phyloP scores from a whole-genome alignment of 2,329 filamentous ascomycete genomes.

The Lojkania enalia region DNA sequence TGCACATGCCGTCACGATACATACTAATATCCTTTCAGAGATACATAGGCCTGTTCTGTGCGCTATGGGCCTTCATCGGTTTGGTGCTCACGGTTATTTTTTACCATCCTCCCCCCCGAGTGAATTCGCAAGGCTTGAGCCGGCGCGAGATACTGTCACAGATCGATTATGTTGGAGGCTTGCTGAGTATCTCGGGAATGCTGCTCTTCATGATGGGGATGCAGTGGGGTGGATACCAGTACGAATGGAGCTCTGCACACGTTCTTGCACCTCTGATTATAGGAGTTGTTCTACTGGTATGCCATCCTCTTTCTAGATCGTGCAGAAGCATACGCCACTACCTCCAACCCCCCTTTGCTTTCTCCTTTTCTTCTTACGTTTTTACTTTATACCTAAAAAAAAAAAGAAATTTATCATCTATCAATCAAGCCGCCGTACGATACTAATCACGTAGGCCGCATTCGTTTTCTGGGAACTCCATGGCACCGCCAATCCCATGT shows the following conservation, averaged over 20 bases:
- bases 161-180: constrained; percentile 34
- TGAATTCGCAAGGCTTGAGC: constrained; percentile 33
- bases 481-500: constrained; percentile 47
- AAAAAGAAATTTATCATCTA: too few relatives aligned
- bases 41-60: constrained; percentile 58
- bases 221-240: constrained; percentile 57
- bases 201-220: constrained; percentile 35
- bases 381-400: too few relatives aligned
- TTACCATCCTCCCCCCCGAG: constrained; percentile 49
- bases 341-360: too few relatives aligned
- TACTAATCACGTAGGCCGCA: too few relatives aligned
- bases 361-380: too few relatives aligned
- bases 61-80: constrained; percentile 56
- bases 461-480: constrained; percentile 55
- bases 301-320: not conserved
- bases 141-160: constrained; percentile 29
- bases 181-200: constrained; percentile 30
- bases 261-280: constrained; percentile 59
- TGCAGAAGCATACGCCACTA: not conserved
- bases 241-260: constrained; percentile 58
- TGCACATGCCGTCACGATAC: not conserved
- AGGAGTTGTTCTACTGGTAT: constrained; percentile 47
- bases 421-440: too few relatives aligned
- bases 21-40: constrained; percentile 26
- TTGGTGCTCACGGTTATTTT: constrained; percentile 53